A percentile compares a stretch with the other conserved stretches of the same genome.
phyloP scores from a whole-genome alignment of 768 basidiomycete species.

The Suillus sp. region DNA sequence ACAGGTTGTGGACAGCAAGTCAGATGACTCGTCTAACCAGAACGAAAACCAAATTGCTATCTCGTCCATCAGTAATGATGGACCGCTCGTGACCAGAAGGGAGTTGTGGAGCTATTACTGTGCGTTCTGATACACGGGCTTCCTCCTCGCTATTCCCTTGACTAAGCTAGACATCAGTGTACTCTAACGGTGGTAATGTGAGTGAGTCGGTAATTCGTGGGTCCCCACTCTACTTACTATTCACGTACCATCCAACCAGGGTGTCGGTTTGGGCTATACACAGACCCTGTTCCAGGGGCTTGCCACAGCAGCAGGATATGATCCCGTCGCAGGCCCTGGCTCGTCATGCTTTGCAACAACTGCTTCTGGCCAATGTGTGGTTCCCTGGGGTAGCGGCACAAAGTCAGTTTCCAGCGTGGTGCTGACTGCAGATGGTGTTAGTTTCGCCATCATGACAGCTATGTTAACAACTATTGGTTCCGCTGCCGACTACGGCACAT shows the following conservation, averaged over 20 bases:
- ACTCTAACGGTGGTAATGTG: constrained; percentile 82
- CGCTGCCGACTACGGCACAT: constrained; percentile 41
- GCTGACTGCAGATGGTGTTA: constrained; percentile 73
- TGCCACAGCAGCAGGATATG: constrained; percentile 72
- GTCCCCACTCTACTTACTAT: neutral
- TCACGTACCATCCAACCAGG: constrained; percentile 38
- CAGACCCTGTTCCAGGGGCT: constrained; percentile 76
- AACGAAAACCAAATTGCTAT: constrained; percentile 33
- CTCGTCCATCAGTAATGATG: constrained; percentile 47
- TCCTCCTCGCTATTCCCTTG: neutral
- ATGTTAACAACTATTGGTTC: constrained; percentile 79
- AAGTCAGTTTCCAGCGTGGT: constrained; percentile 77
- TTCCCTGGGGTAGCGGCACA: constrained; percentile 75
- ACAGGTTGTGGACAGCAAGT: constrained; percentile 14
- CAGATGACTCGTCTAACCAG: constrained; percentile 8
- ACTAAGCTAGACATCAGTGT: constrained; percentile 46
- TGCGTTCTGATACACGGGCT: constrained; percentile 35
- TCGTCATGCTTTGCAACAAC: constrained; percentile 60
- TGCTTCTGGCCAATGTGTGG: constrained; percentile 72
- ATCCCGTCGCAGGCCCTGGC: constrained; percentile 68
- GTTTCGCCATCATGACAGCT: constrained; percentile 78
- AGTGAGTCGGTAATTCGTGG: constrained; percentile 14
- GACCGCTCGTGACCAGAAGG: constrained; percentile 68
- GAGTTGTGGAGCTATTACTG: constrained; percentile 85
- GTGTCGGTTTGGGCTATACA: constrained; percentile 69